phyloP scores from a whole-genome alignment of 768 basidiomycete species.

The Pleurotus cornucopiae region DNA sequence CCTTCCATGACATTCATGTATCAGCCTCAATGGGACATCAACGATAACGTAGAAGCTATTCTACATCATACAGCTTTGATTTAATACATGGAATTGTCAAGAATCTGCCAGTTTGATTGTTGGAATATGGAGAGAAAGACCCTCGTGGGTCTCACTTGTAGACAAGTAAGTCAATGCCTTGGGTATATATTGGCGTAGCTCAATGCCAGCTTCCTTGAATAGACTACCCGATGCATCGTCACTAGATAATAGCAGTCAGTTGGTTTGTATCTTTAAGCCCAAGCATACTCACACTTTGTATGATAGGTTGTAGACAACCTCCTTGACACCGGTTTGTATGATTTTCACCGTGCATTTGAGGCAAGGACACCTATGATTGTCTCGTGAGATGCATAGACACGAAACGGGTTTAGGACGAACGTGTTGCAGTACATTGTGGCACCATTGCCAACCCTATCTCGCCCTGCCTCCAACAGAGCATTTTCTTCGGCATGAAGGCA shows the following conservation, averaged over 20 bases:
- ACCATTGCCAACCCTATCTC: constrained; percentile 79
- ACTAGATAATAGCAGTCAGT: constrained; percentile 28
- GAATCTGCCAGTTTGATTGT: constrained; percentile 10
- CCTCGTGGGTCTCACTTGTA: constrained; percentile 19
- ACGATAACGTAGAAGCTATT: constrained; percentile 34
- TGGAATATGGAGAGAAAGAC: constrained; percentile 14
- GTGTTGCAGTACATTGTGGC: constrained; percentile 98
- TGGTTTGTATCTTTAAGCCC: neutral
- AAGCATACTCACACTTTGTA: constrained; percentile 81
- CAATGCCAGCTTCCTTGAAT: constrained; percentile 79
- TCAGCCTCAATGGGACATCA: constrained; percentile 62
- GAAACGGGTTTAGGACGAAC: constrained; percentile 40
- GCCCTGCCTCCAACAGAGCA: constrained; percentile 88
- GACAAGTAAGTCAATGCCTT: constrained; percentile 26
- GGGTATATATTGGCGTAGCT: constrained; percentile 66
- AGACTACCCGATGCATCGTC: constrained; percentile 80
- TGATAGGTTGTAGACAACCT: constrained; percentile 90
- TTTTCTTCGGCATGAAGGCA: constrained; percentile 99
- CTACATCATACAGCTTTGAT: constrained; percentile 14
- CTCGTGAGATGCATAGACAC: neutral
- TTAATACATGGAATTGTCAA: neutral
- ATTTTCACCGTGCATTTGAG: constrained; percentile 97
- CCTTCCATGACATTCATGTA: constrained; percentile 46
- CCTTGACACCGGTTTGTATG: constrained; percentile 88
- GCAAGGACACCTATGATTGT: constrained; percentile 82